phyloP scores from a whole-genome alignment of 495 filamentous ascomycete genomes.

The Margaritispora aquatica region DNA sequence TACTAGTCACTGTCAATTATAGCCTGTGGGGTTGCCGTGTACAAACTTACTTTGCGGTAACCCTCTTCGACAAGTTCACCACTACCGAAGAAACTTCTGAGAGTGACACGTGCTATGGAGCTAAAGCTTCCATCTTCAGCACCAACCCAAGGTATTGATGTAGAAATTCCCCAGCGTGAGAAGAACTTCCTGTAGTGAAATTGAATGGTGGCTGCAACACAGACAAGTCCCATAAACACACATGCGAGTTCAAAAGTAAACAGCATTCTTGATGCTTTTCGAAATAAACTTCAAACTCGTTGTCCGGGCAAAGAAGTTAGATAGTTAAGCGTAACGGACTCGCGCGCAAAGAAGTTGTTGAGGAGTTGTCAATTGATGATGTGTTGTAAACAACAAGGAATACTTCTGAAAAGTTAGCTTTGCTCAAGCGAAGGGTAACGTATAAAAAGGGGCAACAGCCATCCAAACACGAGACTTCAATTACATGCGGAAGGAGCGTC shows the following conservation, averaged over 20 bases:
- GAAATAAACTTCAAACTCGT: too few species aligned
- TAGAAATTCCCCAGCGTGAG: neutral
- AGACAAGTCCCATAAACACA: neutral
- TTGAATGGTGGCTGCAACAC: neutral
- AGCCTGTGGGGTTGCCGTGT: neutral
- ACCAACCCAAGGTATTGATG: conserved; percentile 7
- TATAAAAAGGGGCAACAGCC: too few species aligned
- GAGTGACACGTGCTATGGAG: conserved; percentile 1
- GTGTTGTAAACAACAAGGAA: neutral
- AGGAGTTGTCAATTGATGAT: neutral
- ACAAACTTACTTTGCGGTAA: conserved; percentile 8
- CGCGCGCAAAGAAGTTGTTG: neutral
- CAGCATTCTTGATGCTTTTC: neutral
- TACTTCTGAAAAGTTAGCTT: neutral
- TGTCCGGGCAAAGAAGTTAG: too few species aligned
- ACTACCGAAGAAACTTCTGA: conserved; percentile 1
- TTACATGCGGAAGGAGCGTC: too few species aligned
- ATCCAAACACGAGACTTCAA: too few species aligned
- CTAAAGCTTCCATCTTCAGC: neutral
- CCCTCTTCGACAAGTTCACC: conserved; percentile 6
- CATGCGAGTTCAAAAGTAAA: neutral
- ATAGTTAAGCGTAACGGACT: too few species aligned
- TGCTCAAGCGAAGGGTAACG: neutral
- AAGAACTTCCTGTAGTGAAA: conserved; percentile 2
- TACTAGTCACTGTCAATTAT: conserved; percentile 22